A percentile compares a stretch with the other conserved stretches of the same genome.
These are phyloP conservation scores for Hypoxylon sp. DNA, from an alignment of 2,329 filamentous ascomycete genomes.

Conservation along the genomic window DNA sequence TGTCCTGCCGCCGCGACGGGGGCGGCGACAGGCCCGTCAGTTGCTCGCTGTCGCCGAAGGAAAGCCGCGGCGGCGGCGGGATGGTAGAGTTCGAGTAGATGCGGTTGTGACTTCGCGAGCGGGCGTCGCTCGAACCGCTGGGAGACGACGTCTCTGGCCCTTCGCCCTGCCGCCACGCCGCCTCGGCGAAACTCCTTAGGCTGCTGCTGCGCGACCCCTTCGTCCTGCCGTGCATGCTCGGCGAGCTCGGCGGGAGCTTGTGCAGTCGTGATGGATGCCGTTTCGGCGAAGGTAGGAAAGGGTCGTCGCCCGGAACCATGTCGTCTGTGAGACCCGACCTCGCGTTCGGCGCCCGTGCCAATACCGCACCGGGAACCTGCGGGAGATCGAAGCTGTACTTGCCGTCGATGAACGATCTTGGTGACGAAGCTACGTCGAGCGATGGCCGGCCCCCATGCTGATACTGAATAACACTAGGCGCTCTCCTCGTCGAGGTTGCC, in stretches of 20 bases:
- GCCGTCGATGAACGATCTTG: conserved; percentile 51
- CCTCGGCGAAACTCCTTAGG: conserved; percentile 56
- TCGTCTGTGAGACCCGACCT: conserved; percentile 72
- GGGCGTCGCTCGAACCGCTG: conserved; percentile 52
- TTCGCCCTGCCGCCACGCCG: conserved; percentile 54
- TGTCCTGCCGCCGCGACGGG: conserved; percentile 57
- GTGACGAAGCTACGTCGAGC: conserved; percentile 49
- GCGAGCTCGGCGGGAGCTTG: conserved; percentile 57
- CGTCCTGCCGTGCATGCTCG: conserved; percentile 51
- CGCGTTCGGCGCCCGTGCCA: conserved; percentile 72
- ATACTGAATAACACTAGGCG: conserved; percentile 67
- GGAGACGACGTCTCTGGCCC: conserved; percentile 42
- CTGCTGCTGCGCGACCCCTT: conserved; percentile 62
- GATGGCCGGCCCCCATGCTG: conserved; percentile 52
- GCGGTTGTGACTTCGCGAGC: conserved; percentile 51
- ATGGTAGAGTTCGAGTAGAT: conserved; percentile 59
- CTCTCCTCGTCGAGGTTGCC: conserved; percentile 57
- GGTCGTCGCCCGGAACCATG: conserved; percentile 68
- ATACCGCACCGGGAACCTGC: conserved; percentile 59
- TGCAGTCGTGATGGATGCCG: conserved; percentile 66
- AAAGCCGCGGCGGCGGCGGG: conserved; percentile 58
- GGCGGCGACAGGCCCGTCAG: conserved; percentile 62
- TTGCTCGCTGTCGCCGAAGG: conserved; percentile 59
- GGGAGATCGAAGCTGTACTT: conserved; percentile 60
- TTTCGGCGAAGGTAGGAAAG: conserved; percentile 66